Percentiles rank a stretch among this genome's conserved stretches.
phyloP scores from a whole-genome alignment of 2,329 filamentous ascomycete species.

The Fusarium temperatum region DNA sequence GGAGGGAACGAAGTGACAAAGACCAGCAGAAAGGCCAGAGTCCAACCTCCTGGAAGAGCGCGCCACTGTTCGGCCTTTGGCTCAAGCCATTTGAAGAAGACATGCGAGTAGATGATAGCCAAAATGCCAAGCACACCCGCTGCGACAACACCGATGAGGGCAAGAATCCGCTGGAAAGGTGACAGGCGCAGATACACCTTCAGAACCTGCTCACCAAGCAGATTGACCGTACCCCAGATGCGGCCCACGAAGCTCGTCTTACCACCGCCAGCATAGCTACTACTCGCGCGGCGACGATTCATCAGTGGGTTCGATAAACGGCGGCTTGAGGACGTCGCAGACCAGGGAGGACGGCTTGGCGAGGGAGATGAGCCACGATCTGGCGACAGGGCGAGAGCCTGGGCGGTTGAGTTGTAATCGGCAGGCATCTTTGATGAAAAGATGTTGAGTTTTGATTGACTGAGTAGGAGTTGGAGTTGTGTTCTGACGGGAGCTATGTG shows the following conservation, averaged over 20 bases:
- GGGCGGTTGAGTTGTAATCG: slow-evolving; percentile 61
- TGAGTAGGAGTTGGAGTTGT: neutral
- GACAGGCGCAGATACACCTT: slow-evolving; percentile 65
- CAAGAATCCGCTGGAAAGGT: slow-evolving; percentile 68
- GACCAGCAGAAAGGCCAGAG: slow-evolving; percentile 78
- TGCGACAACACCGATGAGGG: slow-evolving; percentile 60
- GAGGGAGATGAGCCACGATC: slow-evolving; percentile 45
- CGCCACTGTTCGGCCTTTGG: slow-evolving; percentile 83
- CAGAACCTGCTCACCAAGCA: slow-evolving; percentile 55
- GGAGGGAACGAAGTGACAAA: slow-evolving; percentile 86
- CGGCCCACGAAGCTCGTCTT: slow-evolving; percentile 47
- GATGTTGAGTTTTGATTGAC: neutral
- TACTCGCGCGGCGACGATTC: slow-evolving; percentile 36
- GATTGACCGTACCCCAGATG: slow-evolving; percentile 48
- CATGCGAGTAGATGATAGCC: slow-evolving; percentile 80
- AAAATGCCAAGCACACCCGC: slow-evolving; percentile 68
- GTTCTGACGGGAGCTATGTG: slow-evolving; percentile 5
- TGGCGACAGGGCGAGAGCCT: slow-evolving; percentile 57
- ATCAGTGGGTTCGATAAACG: slow-evolving; percentile 56
- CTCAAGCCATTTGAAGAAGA: slow-evolving; percentile 78
- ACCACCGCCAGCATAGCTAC: neutral
- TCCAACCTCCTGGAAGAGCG: slow-evolving; percentile 74
- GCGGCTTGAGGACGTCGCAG: slow-evolving; percentile 35
- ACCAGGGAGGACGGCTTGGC: slow-evolving; percentile 43
- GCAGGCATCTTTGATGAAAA: slow-evolving; percentile 55